A percentile compares a stretch with the other conserved stretches of the same genome.
These are phyloP conservation scores for Lagenidium giganteum DNA, from an alignment of 352 stramenopile species.

Conservation along the genomic window DNA sequence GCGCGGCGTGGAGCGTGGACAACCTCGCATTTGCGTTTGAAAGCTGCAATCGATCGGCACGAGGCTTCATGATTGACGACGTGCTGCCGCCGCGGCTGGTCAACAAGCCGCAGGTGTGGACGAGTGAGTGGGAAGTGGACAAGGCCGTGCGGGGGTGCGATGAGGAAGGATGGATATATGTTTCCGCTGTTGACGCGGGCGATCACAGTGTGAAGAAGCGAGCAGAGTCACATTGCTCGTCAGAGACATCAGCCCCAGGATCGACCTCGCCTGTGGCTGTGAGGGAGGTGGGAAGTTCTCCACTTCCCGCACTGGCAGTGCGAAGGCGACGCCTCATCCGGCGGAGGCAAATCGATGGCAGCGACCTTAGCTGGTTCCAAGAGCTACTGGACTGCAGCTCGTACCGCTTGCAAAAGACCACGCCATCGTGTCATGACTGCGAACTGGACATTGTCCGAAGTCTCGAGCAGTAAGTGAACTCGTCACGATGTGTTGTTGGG, in stretches of 20 bases:
- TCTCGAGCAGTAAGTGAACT: constrained; percentile 51
- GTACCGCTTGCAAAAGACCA: constrained; percentile 61
- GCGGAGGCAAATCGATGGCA: constrained; percentile 66
- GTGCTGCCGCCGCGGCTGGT: constrained; percentile 58
- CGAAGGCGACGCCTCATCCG: constrained; percentile 49
- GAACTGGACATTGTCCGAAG: constrained; percentile 40
- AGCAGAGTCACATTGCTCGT: constrained; percentile 29
- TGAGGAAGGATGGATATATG: constrained; percentile 74
- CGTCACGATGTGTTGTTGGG: too few species aligned
- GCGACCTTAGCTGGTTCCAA: constrained; percentile 77
- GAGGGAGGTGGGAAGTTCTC: background rate
- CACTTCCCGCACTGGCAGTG: constrained; percentile 16
- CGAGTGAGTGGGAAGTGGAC: constrained; percentile 63
- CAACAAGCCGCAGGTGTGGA: constrained; percentile 70
- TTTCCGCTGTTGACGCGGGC: constrained; percentile 23
- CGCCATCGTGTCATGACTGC: constrained; percentile 71
- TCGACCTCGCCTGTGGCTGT: background rate
- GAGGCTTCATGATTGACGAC: too few species aligned
- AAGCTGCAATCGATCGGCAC: constrained; percentile 69
- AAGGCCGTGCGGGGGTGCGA: constrained; percentile 39
- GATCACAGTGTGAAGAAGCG: too few species aligned
- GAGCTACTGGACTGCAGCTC: constrained; percentile 78
- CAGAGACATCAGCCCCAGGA: background rate
- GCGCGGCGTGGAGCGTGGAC: too few species aligned
- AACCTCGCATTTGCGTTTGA: too few species aligned